A percentile compares a stretch with the other conserved stretches of the same genome.
Conservation (phyloP, 2,329 filamentous ascomycete genomes). For the Pseudogymnoascus sp. region DNA sequence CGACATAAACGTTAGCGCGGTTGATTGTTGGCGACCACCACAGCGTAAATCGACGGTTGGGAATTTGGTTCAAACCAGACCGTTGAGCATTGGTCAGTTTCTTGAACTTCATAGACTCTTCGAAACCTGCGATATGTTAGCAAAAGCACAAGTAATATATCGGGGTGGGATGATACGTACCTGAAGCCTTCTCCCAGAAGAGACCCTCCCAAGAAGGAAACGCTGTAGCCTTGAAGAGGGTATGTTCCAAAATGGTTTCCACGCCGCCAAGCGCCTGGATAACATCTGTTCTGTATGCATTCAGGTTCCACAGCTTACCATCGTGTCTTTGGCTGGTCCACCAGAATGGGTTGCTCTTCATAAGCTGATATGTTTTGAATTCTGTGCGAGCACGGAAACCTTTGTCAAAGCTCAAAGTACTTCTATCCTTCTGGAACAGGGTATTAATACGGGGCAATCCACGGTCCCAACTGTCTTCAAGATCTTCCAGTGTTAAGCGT, state of each 20-base stretch:
- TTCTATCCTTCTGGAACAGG: slow-evolving; percentile 95
- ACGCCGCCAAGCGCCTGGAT: slow-evolving; percentile 90
- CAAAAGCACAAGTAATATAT: slow-evolving; percentile 20
- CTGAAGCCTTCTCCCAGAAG: slow-evolving; percentile 70
- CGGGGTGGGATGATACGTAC: slow-evolving; percentile 32
- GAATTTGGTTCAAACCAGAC: slow-evolving; percentile 95
- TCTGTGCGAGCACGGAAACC: slow-evolving; percentile 92
- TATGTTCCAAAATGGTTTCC: slow-evolving; percentile 95
- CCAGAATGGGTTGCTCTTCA: slow-evolving; percentile 99
- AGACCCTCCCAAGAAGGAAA: slow-evolving; percentile 96
- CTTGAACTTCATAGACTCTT: slow-evolving; percentile 87
- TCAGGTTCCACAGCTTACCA: slow-evolving; percentile 94
- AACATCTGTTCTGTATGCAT: slow-evolving; percentile 91
- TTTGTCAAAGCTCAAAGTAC: slow-evolving; percentile 95
- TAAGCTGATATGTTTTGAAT: slow-evolving; percentile 96
- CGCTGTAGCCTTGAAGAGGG: slow-evolving; percentile 90
- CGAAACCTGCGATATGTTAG: slow-evolving; percentile 19
- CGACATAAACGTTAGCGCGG: slow-evolving; percentile 93
- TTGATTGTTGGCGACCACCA: slow-evolving; percentile 98
- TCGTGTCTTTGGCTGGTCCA: slow-evolving; percentile 98
- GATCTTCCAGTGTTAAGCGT: slow-evolving; percentile 84
- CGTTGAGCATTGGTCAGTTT: slow-evolving; percentile 96
- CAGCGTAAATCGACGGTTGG: slow-evolving; percentile 93
- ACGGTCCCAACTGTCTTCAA: slow-evolving; percentile 97
- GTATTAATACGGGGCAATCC: slow-evolving; percentile 97